Conservation (phyloP, 257 asterid species). For the Fraxinus anomala region DNA sequence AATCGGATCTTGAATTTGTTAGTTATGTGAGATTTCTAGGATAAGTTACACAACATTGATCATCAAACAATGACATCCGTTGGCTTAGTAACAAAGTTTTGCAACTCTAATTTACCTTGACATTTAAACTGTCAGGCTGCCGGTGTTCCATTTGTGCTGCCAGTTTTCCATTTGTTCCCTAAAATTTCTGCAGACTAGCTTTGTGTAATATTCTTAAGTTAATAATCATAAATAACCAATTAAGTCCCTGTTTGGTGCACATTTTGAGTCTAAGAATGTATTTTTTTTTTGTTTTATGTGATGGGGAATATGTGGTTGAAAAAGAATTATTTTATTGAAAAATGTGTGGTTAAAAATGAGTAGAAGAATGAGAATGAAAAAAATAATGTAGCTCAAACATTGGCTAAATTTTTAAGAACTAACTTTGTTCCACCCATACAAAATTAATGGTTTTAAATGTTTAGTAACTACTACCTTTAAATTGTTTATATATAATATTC, state of each 20-base stretch:
- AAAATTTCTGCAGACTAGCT: background rate
- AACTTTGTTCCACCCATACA: background rate
- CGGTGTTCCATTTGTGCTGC: too few species aligned
- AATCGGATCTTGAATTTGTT: background rate
- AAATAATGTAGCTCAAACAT: too few species aligned
- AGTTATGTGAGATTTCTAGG: background rate
- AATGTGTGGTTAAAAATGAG: too few species aligned
- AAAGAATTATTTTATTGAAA: too few species aligned
- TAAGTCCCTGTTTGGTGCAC: too few species aligned
- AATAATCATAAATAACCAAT: background rate
- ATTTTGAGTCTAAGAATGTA: too few species aligned
- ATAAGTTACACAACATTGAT: background rate
- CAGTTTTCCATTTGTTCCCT: background rate
- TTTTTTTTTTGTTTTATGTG: too few species aligned
- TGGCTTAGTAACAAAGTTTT: background rate
- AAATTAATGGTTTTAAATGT: background rate
- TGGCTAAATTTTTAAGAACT: background rate
- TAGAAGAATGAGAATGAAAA: too few species aligned
- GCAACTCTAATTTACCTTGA: too few species aligned
- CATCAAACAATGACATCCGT: background rate
- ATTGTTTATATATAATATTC: background rate
- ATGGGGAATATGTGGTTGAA: too few species aligned
- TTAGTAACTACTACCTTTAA: background rate
- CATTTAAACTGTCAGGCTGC: too few species aligned
- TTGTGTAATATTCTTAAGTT: too few species aligned